Base-by-base conservation (phyloP, 2,329 filamentous ascomycete genomes). In the Immersiporthe knoxdaviesiana region DNA sequence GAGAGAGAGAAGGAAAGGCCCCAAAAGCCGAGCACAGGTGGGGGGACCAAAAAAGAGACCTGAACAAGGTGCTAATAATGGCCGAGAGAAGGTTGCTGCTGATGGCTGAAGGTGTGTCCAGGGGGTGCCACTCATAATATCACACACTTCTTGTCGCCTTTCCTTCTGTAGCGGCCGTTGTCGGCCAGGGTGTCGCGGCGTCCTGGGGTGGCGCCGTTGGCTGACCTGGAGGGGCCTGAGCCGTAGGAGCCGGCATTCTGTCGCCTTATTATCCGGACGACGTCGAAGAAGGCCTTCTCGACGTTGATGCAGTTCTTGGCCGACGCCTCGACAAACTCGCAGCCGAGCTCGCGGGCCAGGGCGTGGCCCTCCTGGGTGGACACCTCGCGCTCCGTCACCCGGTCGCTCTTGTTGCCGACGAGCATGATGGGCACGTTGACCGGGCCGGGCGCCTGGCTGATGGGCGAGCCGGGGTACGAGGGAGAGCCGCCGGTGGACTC, bases 251-350 rank as follows among this genome's bases (percentile, higher is more conserved):
- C 82, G 75, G 93, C 90, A 76, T 93, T 87, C 81, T 97, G 94
- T 75, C 92, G 89, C 74, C 96, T 90, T 73, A 99, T 84, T 79
- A 96, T 92, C 74, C 96, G 86, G 67, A 98, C 96, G 10, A 99
- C 96, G 77, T 99, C 96, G 81, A 97, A 98, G 78, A 99, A 98
- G 41, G 94, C 95, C 85, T 97, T 98, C 81, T 97, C 96, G 66
- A 97, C 95, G 77, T 98, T 97, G 84, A 97, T 94, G 82, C 94
- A 97, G 79, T 97, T 97, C 84, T 97, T 97, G 47, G 95, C 95
- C 8, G 94, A 97, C 1, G 95, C 94, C 81, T 98, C 95, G 75
- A 97, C 94, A 76, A 98, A 98, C 75, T 97, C 94, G 82, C 96
- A 98, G 72, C 93, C 93, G 52, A 99, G 84, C 76, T 97, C 93